These are phyloP conservation scores for Elymus sibiricus DNA, from an alignment of 176 grass and related monocot species.

Conservation along the genomic window DNA sequence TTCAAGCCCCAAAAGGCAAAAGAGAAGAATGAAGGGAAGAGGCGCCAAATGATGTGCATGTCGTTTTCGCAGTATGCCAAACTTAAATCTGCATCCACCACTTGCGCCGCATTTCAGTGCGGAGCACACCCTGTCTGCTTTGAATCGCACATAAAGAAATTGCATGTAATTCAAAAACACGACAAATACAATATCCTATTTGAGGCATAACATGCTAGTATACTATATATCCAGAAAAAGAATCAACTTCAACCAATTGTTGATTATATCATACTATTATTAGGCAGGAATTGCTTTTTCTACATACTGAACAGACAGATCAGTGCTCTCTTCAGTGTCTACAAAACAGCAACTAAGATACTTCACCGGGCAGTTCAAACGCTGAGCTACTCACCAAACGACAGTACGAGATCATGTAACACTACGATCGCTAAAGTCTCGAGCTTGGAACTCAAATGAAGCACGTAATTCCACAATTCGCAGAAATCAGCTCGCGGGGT, in stretches of 20 bases:
- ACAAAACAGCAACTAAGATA: constrained; percentile 6
- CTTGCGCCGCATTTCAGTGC: not conserved
- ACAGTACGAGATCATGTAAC: not conserved
- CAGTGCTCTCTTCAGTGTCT: not conserved
- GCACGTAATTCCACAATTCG: not conserved
- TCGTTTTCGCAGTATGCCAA: not conserved
- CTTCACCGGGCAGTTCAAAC: not conserved
- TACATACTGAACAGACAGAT: not conserved
- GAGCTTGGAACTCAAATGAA: constrained; percentile 22
- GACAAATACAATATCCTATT: not conserved
- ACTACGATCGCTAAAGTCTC: not conserved
- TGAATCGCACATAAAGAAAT: not conserved
- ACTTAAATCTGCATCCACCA: not conserved
- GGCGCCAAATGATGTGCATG: not conserved
- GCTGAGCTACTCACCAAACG: not conserved
- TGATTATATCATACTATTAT: not conserved
- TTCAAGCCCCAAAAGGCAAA: not conserved
- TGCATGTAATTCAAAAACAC: not conserved
- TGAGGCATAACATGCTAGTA: not conserved
- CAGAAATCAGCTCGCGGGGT: not conserved
- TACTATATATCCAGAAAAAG: not conserved
- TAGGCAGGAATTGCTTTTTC: not conserved
- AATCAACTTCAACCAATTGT: not conserved
- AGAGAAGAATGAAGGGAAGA: not conserved
- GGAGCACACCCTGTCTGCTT: not conserved